phyloP scores from a whole-genome alignment of 352 stramenopile genomes.

The Nothophytophthora sp. region DNA sequence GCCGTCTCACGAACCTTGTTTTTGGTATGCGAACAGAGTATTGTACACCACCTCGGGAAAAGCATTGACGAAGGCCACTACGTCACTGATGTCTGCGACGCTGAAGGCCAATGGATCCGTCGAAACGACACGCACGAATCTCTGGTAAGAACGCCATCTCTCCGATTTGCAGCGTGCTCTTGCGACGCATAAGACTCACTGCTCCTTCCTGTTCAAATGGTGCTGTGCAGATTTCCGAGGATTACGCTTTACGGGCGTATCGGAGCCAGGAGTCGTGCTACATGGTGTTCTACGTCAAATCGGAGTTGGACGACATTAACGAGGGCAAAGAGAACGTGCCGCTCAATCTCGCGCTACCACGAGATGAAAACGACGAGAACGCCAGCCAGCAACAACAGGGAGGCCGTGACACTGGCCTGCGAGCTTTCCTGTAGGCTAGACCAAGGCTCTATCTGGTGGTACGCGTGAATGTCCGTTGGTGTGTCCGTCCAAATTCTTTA shows the following conservation, averaged over 20 bases:
- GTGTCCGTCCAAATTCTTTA: no score
- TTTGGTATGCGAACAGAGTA: conserved; percentile 50
- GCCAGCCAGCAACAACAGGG: conserved; percentile 17
- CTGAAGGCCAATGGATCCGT: conserved; percentile 56
- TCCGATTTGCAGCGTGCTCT: neutral
- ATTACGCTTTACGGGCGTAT: conserved; percentile 70
- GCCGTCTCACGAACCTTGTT: no score
- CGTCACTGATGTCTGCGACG: conserved; percentile 71
- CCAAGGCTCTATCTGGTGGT: neutral
- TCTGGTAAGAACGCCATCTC: conserved; percentile 36
- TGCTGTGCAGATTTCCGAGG: conserved; percentile 76
- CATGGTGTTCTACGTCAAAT: conserved; percentile 86
- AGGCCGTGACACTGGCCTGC: conserved; percentile 9
- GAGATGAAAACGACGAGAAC: conserved; percentile 27
- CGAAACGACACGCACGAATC: conserved; percentile 86
- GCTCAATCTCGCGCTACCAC: conserved; percentile 11
- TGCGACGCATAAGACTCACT: neutral
- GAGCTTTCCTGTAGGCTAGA: conserved; percentile 36
- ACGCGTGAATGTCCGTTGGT: conserved; percentile 14
- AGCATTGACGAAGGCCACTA: conserved; percentile 88
- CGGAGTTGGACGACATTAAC: conserved; percentile 16
- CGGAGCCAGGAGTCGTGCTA: conserved; percentile 87
- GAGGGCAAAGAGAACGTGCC: conserved; percentile 76
- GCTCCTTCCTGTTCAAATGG: no score
- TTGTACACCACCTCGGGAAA: conserved; percentile 81